Evolutionary conservation across 192 early-diverging fungal genomes (phyloP).

Genomic region (Gryganskiella cystojenkinii): DNA sequence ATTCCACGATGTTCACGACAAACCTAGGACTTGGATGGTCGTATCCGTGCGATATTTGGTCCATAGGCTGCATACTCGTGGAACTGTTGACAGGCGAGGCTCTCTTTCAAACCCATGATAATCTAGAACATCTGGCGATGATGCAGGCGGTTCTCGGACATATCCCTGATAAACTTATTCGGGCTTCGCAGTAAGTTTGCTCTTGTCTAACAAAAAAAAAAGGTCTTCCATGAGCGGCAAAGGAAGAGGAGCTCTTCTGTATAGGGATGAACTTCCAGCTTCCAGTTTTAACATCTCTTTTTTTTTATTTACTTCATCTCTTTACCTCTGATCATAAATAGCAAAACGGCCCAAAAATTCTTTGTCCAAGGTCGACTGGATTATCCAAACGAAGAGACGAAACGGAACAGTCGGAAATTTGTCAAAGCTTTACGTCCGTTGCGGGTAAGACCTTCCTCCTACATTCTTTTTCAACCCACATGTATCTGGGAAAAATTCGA

Average conservation of each 20-base stretch:
- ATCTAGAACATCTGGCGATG: slow-evolving; percentile 96
- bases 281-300: too few species aligned
- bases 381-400: slow-evolving; percentile 68
- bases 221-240: too few species aligned
- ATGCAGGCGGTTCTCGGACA: slow-evolving; percentile 91
- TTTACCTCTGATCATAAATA: slow-evolving; percentile 10
- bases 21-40: slow-evolving; percentile 84
- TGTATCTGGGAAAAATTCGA: too few species aligned
- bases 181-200: slow-evolving; percentile 52
- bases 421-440: slow-evolving; percentile 69
- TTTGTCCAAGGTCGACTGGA: slow-evolving; percentile 60
- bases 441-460: slow-evolving; percentile 44
- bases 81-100: slow-evolving; percentile 96
- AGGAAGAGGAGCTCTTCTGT: too few species aligned
- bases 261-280: too few species aligned
- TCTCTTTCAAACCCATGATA: slow-evolving; percentile 97
- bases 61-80: slow-evolving; percentile 95
- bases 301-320: neutral
- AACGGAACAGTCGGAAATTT: slow-evolving; percentile 66
- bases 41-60: slow-evolving; percentile 98
- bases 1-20: neutral
- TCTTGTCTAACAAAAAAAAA: neutral
- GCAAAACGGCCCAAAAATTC: slow-evolving; percentile 59
- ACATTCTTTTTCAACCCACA: neutral
- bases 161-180: slow-evolving; percentile 75